phyloP scores from a whole-genome alignment of 139 green algal genomes.

The Parachlorella kessleri region DNA sequence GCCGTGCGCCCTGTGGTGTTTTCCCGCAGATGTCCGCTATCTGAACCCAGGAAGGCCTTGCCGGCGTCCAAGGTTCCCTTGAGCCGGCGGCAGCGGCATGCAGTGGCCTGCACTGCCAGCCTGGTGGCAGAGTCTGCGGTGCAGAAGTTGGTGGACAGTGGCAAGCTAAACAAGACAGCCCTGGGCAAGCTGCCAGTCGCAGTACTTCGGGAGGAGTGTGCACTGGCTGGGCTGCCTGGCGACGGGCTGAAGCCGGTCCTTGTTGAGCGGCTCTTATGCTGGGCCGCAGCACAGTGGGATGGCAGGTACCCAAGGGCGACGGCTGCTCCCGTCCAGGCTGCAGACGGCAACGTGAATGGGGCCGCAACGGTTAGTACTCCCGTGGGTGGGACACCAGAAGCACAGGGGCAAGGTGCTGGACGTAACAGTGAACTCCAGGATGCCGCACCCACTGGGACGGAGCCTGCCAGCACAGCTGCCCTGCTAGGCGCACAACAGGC shows the following conservation, averaged over 20 bases:
- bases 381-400: too few species aligned
- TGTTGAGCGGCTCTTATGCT: conserved; percentile 26
- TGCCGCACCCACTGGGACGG: not conserved
- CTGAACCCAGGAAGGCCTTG: too few species aligned
- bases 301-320: too few species aligned
- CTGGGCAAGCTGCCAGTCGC: conserved; percentile 24
- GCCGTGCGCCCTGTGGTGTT: too few species aligned
- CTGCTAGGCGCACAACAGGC: not conserved
- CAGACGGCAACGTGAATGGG: not conserved
- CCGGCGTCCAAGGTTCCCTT: too few species aligned
- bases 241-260: conserved; percentile 30
- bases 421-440: not conserved
- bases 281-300: conserved; percentile 16
- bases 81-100: too few species aligned
- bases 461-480: not conserved
- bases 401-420: too few species aligned
- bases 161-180: conserved; percentile 21
- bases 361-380: not conserved
- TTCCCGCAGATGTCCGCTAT: too few species aligned
- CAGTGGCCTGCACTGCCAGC: too few species aligned
- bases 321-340: not conserved
- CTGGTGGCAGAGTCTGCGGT: not conserved
- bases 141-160: not conserved
- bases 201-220: conserved; percentile 21
- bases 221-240: conserved; percentile 4